Percentiles rank a stretch among this genome's conserved stretches.
Conservation (phyloP, 352 stramenopile genomes). For the Globisporangium rhizosaccharum region DNA sequence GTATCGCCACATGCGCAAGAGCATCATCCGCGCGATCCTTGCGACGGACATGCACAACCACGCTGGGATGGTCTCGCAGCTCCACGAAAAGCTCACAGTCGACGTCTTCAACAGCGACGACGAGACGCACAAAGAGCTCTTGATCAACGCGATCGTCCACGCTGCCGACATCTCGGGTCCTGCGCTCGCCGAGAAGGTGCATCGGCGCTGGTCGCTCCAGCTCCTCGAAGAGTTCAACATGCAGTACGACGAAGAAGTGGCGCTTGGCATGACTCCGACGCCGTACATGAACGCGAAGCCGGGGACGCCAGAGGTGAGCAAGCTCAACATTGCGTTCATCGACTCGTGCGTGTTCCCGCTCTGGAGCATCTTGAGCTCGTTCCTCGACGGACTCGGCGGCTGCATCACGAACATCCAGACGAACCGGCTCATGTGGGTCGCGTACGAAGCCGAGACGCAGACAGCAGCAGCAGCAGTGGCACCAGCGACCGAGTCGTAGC, state of each 20-base stretch:
- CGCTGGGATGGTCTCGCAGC: slow-evolving; percentile 58
- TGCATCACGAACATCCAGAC: slow-evolving; percentile 63
- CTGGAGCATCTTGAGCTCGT: slow-evolving; percentile 61
- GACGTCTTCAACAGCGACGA: slow-evolving; percentile 49
- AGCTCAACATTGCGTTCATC: slow-evolving; percentile 79
- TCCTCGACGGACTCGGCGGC: slow-evolving; percentile 52
- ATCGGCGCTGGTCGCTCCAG: slow-evolving; percentile 59
- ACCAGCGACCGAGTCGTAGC: not conserved
- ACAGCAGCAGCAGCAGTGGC: slow-evolving; percentile 1
- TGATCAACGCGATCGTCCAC: slow-evolving; percentile 76
- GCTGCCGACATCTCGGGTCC: slow-evolving; percentile 76
- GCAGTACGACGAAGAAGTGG: slow-evolving; percentile 70
- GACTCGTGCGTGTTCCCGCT: slow-evolving; percentile 82
- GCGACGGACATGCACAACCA: slow-evolving; percentile 83
- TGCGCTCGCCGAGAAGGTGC: slow-evolving; percentile 40
- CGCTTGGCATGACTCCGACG: slow-evolving; percentile 52
- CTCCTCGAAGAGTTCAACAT: slow-evolving; percentile 80
- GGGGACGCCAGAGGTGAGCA: slow-evolving; percentile 52
- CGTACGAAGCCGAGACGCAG: slow-evolving; percentile 16
- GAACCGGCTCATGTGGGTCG: slow-evolving; percentile 62
- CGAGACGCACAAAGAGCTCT: slow-evolving; percentile 51
- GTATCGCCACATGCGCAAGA: slow-evolving; percentile 58
- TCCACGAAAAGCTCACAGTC: slow-evolving; percentile 59
- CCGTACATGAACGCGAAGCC: slow-evolving; percentile 77
- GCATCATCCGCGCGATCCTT: slow-evolving; percentile 73